These are phyloP conservation scores for Calonectria hawksworthii DNA, from an alignment of 2,329 filamentous ascomycete species.

Conservation along the genomic window DNA sequence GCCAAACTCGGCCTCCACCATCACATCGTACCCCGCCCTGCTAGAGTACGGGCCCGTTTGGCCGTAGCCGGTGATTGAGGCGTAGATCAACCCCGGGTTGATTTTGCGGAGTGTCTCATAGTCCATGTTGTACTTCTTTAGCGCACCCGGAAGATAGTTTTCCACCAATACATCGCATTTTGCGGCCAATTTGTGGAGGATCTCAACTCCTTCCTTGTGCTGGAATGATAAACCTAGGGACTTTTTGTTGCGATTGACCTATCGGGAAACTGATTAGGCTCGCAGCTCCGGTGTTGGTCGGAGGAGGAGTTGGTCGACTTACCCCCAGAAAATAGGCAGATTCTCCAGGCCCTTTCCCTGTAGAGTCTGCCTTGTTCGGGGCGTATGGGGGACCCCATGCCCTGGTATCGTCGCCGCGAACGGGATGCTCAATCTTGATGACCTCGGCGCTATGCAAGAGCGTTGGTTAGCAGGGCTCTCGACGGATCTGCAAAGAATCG, in stretches of 20 bases:
- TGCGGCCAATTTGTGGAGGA: constrained; percentile 86
- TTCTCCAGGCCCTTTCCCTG: constrained; percentile 81
- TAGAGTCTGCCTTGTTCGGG: constrained; percentile 74
- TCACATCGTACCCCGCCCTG: constrained; percentile 96
- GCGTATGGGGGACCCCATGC: constrained; percentile 98
- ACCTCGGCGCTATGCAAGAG: constrained; percentile 80
- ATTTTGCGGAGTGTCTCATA: constrained; percentile 84
- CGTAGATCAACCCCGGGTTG: constrained; percentile 91
- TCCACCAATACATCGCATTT: constrained; percentile 95
- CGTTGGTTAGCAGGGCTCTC: constrained; percentile 28
- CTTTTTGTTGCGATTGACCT: constrained; percentile 98
- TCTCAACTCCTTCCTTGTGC: constrained; percentile 84
- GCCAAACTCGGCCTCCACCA: constrained; percentile 98
- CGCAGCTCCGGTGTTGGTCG: not conserved
- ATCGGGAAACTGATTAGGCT: constrained; percentile 30
- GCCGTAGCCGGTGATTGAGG: constrained; percentile 96
- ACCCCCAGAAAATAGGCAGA: constrained; percentile 95
- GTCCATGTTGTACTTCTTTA: constrained; percentile 93
- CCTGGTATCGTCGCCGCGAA: constrained; percentile 90
- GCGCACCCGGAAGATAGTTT: constrained; percentile 91
- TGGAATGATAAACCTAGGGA: constrained; percentile 94
- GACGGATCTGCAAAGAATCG: not conserved
- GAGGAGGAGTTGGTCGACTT: constrained; percentile 41
- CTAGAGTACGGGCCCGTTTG: constrained; percentile 92
- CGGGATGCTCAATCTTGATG: constrained; percentile 97